Percentiles rank a stretch among this genome's conserved stretches.
These are phyloP conservation scores for Talaromyces sp. DNA, from an alignment of 2,329 filamentous ascomycete genomes.

Conservation along the genomic window DNA sequence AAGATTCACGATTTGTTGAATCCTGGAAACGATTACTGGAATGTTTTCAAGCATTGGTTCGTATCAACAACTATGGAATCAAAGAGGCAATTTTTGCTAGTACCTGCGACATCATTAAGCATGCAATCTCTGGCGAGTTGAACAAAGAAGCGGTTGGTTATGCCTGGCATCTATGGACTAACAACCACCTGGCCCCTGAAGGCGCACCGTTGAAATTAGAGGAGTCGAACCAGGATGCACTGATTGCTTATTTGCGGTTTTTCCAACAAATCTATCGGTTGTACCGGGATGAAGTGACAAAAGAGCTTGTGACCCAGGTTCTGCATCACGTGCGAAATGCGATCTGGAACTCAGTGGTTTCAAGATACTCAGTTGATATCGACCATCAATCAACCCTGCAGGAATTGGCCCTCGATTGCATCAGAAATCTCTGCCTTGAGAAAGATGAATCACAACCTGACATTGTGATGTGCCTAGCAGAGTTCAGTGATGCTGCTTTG, in stretches of 20 bases:
- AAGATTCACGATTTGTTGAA: slow-evolving; percentile 62
- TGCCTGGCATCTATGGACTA: slow-evolving; percentile 68
- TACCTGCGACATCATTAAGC: slow-evolving; percentile 57
- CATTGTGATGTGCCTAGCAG: slow-evolving; percentile 52
- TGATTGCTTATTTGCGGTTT: slow-evolving; percentile 77
- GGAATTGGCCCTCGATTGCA: slow-evolving; percentile 32
- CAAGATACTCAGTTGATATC: slow-evolving; percentile 38
- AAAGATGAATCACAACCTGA: slow-evolving; percentile 36
- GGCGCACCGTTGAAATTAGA: slow-evolving; percentile 42
- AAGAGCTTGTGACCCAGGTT: slow-evolving; percentile 63
- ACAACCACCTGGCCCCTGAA: slow-evolving; percentile 56
- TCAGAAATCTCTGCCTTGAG: slow-evolving; percentile 35
- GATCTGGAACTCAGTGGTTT: slow-evolving; percentile 62
- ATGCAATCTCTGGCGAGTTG: slow-evolving; percentile 44
- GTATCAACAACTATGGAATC: slow-evolving; percentile 63
- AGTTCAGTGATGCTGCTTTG: slow-evolving; percentile 62
- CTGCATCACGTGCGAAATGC: slow-evolving; percentile 67
- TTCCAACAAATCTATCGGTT: slow-evolving; percentile 76
- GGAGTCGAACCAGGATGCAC: slow-evolving; percentile 71
- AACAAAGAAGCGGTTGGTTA: slow-evolving; percentile 52
- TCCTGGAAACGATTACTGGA: slow-evolving; percentile 73
- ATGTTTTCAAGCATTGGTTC: slow-evolving; percentile 63
- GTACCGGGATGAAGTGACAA: slow-evolving; percentile 60
- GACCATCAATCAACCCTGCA: slow-evolving; percentile 40
- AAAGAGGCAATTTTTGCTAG: slow-evolving; percentile 69